Percentiles rank a stretch among this genome's conserved stretches.
Evolutionary conservation across 768 basidiomycete species (phyloP).

Genomic region (Lentinula lateritia): DNA sequence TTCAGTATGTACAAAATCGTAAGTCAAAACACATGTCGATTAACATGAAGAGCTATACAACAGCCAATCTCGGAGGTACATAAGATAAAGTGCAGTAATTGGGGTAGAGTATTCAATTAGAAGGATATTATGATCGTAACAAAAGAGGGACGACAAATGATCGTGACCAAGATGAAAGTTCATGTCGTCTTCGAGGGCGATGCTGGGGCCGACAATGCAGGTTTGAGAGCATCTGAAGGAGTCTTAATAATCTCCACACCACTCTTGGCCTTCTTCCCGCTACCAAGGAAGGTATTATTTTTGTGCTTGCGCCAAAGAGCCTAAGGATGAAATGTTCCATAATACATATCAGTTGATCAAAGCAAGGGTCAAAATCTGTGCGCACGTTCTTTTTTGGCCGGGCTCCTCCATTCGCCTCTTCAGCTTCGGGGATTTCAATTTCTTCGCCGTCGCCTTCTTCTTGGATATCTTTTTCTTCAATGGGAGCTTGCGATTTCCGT

Average conservation of each 20-base stretch:
- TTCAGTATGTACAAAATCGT: no score
- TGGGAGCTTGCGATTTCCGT: background rate
- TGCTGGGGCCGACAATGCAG: background rate
- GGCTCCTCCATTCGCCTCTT: constrained; percentile 7
- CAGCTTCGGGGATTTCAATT: constrained; percentile 5
- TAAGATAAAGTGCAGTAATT: no score
- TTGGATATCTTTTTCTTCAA: constrained; percentile 3
- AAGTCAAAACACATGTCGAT: no score
- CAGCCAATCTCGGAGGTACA: no score
- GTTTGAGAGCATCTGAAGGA: background rate
- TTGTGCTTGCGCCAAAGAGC: constrained; percentile 3
- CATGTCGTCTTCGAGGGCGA: background rate
- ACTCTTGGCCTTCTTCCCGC: background rate
- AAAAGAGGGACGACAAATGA: no score
- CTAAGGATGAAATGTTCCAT: background rate
- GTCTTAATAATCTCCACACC: constrained; percentile 4
- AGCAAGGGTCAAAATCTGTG: background rate
- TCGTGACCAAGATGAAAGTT: background rate
- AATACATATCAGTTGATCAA: background rate
- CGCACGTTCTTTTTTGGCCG: background rate
- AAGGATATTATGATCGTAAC: no score
- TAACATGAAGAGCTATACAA: no score
- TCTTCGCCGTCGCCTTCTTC: constrained; percentile 6
- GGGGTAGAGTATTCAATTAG: no score
- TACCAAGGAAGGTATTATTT: background rate